Base-by-base conservation (phyloP, 2,329 filamentous ascomycete genomes). In the Metarhizium robertsii region DNA sequence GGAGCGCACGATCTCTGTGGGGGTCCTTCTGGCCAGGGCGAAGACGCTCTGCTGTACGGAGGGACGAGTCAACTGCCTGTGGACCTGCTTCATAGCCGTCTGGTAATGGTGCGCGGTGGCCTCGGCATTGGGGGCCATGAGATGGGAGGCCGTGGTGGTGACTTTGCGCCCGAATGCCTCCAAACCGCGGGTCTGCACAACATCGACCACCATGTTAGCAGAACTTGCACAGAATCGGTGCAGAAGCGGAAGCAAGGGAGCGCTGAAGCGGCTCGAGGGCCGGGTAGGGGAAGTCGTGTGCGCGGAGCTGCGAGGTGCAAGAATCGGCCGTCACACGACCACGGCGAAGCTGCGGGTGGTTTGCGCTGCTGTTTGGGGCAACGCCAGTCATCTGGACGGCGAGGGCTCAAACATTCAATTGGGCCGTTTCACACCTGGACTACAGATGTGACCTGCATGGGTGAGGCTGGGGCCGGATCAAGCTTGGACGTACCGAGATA, bases 151-250 rank as follows among this genome's bases (percentile, higher is more conserved):
- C 20, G 94, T 97, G 32, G 90, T 90, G 34, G 92, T 94, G 60
- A 97, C 91, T 74, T 96, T 99, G 67, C 92, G 86, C 62, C 91
- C 85, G 72, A 99, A 96, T 55, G 90, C 88, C 74, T 96, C 92
- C 64, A 97, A 77, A 61, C 94, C 89, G 65, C 90, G 87, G 55
- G 90, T 85, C 91, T 96, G 65, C 52, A 51, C 59, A 57, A 40
- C 47, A 58, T 56, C 58, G 5, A 32, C 18, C n/a, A 46, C 51
- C 54, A 52, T 54, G 54, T 58, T 55, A 58, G 54, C 56, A 61
- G 42, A 49, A 46, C 30, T 14, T 34, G 14, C 42, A 34, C n/a
- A 29, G 25, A 11, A 52, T 20, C 7, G 6, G 18, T 5, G 20
- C 25, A 30, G 53, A 51, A 25, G 36, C 36, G 56, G 25, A 25